phyloP scores from a whole-genome alignment of 768 basidiomycete species.

The Phylloporus sp. region DNA sequence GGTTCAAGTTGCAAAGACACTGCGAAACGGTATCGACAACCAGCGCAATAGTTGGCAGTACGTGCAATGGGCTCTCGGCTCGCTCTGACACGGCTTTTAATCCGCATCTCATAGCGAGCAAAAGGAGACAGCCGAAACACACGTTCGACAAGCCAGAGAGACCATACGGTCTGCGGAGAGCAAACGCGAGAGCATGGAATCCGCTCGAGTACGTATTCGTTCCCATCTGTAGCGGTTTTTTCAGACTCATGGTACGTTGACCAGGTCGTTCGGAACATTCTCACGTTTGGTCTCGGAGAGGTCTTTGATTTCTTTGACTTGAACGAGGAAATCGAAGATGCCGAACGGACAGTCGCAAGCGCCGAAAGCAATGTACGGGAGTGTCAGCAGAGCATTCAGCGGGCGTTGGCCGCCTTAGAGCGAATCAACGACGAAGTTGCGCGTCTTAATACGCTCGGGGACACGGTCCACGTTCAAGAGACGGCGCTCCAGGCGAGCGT shows the following conservation, averaged over 20 bases:
- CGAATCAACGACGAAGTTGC: slow-evolving; percentile 1
- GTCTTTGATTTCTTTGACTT: slow-evolving; percentile 15
- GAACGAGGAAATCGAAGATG: slow-evolving; percentile 10
- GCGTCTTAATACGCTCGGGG: slow-evolving; percentile 2
- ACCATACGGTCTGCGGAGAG: slow-evolving; percentile 10
- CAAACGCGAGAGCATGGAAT: slow-evolving; percentile 10
- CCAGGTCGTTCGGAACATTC: slow-evolving; percentile 11
- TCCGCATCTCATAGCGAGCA: not conserved
- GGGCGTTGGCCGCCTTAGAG: not conserved
- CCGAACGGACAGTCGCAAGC: slow-evolving; percentile 5
- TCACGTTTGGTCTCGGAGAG: slow-evolving; percentile 15
- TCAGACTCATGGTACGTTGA: not conserved
- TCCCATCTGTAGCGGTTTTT: not conserved
- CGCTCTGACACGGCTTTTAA: not conserved
- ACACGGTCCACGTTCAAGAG: slow-evolving; percentile 2
- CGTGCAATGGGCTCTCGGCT: not conserved
- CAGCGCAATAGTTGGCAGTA: slow-evolving; percentile 8
- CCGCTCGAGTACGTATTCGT: slow-evolving; percentile 8
- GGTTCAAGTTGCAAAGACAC: not conserved
- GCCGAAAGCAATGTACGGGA: slow-evolving; percentile 1
- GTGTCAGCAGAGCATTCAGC: slow-evolving; percentile 10
- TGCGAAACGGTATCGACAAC: not conserved
- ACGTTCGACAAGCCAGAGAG: slow-evolving; percentile 10
- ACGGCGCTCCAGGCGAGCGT: slow-evolving; percentile 8
- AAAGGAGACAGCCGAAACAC: not conserved